Base-by-base conservation (phyloP, 805 yeast species). In the Ogataea philodendri region DNA sequence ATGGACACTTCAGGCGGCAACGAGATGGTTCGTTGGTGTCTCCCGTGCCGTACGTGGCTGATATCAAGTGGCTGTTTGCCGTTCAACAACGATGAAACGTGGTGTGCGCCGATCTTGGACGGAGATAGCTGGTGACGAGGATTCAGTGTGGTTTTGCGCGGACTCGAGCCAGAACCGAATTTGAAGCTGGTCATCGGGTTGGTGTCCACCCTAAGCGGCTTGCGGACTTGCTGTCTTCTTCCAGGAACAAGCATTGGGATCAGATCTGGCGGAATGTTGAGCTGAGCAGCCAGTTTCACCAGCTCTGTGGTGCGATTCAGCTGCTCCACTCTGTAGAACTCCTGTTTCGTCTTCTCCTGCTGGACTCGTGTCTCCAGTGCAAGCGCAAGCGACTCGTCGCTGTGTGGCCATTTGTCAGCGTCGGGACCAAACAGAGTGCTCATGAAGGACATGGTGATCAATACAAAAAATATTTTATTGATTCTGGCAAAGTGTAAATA, bases 291-390 rank as follows among this genome's bases (percentile, higher is more conserved):
- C 9, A 67, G 62, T 40, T 75, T 75, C 32, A 89, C 51, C 13
- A 88, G 65, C 34, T 81, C 80, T 20, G 82, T 60, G 15, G 83
- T 72, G 37, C 73, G 70, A 26, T 72, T 70, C 16, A 81, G 66
- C 25, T 71, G 62, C 53, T 88, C 95, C 14, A 81, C 63, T 35
- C 70, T 72, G 55, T 83, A 81, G 48, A 68, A 80, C 46, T 83
- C 93, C 56, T 88, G 96, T 46, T 81, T 82, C 2, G 96, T 82
- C 27, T 72, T 69, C 55, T 89, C 96, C 52, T 83, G 90, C 54
- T 86, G 88, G 3, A 76, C 57, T 34, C 78, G 69, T 19, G 82
- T 68, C 21, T 69, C 67, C 22, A 86, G 59, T 0, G 87, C 79
- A 44, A 73, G 76, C 16, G 66, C 56, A 18, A 80, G 66, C 3